A percentile compares a stretch with the other conserved stretches of the same genome.
These are phyloP conservation scores for Amanita inopinata DNA, from an alignment of 768 basidiomycete genomes.

Conservation along the genomic window DNA sequence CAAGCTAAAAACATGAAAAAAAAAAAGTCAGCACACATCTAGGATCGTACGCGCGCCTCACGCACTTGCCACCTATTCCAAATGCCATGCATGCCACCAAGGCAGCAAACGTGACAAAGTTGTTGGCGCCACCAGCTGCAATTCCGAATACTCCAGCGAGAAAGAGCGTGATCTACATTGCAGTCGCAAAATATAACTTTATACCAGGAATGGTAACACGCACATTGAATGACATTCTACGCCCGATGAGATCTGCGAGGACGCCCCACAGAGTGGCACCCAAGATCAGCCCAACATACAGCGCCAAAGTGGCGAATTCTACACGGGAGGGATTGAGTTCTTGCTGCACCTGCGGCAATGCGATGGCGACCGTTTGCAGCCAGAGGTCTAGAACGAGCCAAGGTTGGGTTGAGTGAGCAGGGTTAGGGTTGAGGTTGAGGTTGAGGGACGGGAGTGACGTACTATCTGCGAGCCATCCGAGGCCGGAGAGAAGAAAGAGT, in stretches of 20 bases:
- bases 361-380: slow-evolving; percentile 38
- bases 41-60: slow-evolving; percentile 11
- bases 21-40: slow-evolving; percentile 11
- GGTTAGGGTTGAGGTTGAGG: not conserved
- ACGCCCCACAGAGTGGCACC: slow-evolving; percentile 41
- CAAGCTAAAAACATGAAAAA: slow-evolving; percentile 20
- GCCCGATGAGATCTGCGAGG: slow-evolving; percentile 38
- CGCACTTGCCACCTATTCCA: slow-evolving; percentile 43
- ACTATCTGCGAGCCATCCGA: slow-evolving; percentile 45
- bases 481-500: slow-evolving; percentile 34
- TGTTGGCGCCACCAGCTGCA: slow-evolving; percentile 35
- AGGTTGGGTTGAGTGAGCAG: not conserved
- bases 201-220: slow-evolving; percentile 8
- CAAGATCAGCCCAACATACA: slow-evolving; percentile 39
- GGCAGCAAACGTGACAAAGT: slow-evolving; percentile 36
- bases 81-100: slow-evolving; percentile 38
- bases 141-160: slow-evolving; percentile 39
- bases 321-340: slow-evolving; percentile 33
- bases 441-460: slow-evolving; percentile 11
- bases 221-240: slow-evolving; percentile 34
- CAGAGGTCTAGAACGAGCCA: slow-evolving; percentile 24
- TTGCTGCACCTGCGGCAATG: slow-evolving; percentile 32
- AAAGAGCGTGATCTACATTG: slow-evolving; percentile 20
- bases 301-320: slow-evolving; percentile 35
- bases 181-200: not conserved